Evolutionary conservation across 805 yeast species (phyloP), one percentile per base, ranked within the genome.

Genomic region (Kuraishia borneana): DNA sequence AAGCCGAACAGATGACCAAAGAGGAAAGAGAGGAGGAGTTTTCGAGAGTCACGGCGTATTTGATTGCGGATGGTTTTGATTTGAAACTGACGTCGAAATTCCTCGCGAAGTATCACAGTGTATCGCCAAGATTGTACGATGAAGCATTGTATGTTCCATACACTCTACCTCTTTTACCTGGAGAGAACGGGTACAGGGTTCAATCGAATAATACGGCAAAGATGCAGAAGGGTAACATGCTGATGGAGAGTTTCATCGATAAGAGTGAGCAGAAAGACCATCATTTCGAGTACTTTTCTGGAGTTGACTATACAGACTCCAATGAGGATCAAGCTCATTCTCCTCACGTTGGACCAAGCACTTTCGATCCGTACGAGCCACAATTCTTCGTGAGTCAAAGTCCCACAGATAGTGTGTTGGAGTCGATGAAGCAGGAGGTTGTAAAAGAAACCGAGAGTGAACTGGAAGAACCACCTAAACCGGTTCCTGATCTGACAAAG

Each of bases 121-220:
- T 88, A 1, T 71, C 83, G 5, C 95, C 96, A 1, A 63, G 96
- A 40, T 52, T 82, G 21, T 89, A 89, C 47, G 96, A 89, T 55
- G 96, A 89, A 46, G 94, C 85, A n/a, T 58, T 92, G 18, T 89
- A 88, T 48, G 89, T 83, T 6, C 94, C 95, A 1, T 89, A 88
- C 48, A 70, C 85, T 20, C 61, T 89, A 26, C 98, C 97, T 0
- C 61, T 88, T 19, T 60, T 85, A 3, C 94, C 95, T 0, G 96
- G 96, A 3, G 70, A 67, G 18, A 80, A 77, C 43, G 87, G 94
- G 0, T 80, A 69, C 45, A 61, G 94, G 35, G 76, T 83, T 10
- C 76, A 74, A 50, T 78, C 92, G 2, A 81, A 82, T 46, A 70
- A 70, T 37, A 55, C 75, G 4, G 54, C 53, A 18, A 58, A 58